These are phyloP conservation scores for Geotrichum aggregatum DNA, from an alignment of 1,139 yeast species.

Conservation along the genomic window DNA sequence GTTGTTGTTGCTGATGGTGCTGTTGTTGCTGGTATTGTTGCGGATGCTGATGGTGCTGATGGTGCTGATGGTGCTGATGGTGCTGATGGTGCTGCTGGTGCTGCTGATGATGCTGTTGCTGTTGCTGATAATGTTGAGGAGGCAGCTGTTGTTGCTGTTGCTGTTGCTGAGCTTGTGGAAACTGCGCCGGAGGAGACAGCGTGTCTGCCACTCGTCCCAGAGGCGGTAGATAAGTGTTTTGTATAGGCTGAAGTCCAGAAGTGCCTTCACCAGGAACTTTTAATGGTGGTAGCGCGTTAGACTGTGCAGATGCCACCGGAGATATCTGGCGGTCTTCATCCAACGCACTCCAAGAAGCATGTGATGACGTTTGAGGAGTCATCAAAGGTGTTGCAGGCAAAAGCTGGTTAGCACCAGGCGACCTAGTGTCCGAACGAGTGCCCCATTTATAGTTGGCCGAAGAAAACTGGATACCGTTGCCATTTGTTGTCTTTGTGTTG, in stretches of 20 bases:
- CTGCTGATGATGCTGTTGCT: background rate
- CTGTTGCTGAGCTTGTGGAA: background rate
- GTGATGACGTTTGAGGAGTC: background rate
- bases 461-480: background rate
- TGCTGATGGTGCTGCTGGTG: background rate
- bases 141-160: constrained; percentile 3
- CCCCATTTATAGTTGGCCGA: constrained; percentile 9
- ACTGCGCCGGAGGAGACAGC: background rate
- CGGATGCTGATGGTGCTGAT: background rate
- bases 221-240: constrained; percentile 6
- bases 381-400: background rate
- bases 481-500: background rate
- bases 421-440: background rate
- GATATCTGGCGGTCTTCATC: background rate
- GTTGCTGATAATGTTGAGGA: no score
- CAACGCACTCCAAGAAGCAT: constrained; percentile 1
- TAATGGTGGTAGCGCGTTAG: constrained; percentile 2
- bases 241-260: background rate
- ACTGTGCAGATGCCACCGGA: background rate
- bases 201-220: background rate
- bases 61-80: background rate
- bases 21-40: background rate
- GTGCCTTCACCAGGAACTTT: background rate
- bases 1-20: constrained; percentile 9
- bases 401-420: background rate